A percentile compares a stretch with the other conserved stretches of the same genome.
Conservation (phyloP, 2,329 filamentous ascomycete species). For the Trichothecium sympodiale region DNA sequence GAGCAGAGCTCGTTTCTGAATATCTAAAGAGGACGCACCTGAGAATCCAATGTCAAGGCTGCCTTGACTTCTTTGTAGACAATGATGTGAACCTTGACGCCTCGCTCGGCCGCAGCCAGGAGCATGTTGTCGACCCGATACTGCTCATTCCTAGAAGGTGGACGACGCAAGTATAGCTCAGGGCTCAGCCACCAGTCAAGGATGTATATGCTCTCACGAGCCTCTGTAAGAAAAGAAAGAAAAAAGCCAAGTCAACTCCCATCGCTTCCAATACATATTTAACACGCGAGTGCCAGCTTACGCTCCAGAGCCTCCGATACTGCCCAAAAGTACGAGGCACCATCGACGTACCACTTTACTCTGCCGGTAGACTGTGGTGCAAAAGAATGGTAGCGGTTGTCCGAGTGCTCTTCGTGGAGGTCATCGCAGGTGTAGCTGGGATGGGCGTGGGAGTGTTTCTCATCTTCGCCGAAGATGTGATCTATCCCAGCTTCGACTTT, state of each 20-base stretch:
- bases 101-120: slow-evolving; percentile 68
- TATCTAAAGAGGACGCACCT: slow-evolving; percentile 30
- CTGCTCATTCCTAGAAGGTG: slow-evolving; percentile 68
- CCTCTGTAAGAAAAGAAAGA: slow-evolving; percentile 43
- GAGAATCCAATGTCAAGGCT: slow-evolving; percentile 52
- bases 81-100: slow-evolving; percentile 74
- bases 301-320: slow-evolving; percentile 67
- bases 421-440: slow-evolving; percentile 27
- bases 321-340: slow-evolving; percentile 75
- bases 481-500: slow-evolving; percentile 32
- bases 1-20: no score
- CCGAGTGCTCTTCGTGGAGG: slow-evolving; percentile 29
- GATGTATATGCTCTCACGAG: slow-evolving; percentile 70
- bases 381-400: slow-evolving; percentile 55
- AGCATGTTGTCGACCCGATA: slow-evolving; percentile 81
- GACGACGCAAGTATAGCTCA: slow-evolving; percentile 76
- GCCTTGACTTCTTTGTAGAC: slow-evolving; percentile 88
- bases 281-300: slow-evolving; percentile 14
- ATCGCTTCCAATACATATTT: background rate
- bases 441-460: slow-evolving; percentile 34
- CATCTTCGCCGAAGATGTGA: slow-evolving; percentile 23
- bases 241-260: no score
- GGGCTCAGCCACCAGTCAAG: slow-evolving; percentile 87
- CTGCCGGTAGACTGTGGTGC: slow-evolving; percentile 62
- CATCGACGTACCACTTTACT: slow-evolving; percentile 82